A percentile compares a stretch with the other conserved stretches of the same genome.
phyloP scores from a whole-genome alignment of 106 monocot species.

The Dendrobium nobile region DNA sequence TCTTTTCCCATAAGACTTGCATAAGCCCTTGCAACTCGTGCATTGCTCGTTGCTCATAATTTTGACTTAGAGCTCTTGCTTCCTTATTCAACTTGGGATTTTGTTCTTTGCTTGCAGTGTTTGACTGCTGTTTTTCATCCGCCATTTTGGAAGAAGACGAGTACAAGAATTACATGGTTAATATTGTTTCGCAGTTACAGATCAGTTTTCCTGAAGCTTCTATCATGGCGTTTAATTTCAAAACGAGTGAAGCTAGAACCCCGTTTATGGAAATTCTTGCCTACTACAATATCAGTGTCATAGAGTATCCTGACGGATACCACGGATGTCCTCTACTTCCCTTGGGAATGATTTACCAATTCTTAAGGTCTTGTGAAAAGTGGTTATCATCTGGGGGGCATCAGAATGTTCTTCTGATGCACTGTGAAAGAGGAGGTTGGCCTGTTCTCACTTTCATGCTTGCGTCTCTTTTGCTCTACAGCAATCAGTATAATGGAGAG shows the following conservation, averaged over 20 bases:
- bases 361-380: slow-evolving; percentile 68
- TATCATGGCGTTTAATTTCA: slow-evolving; percentile 72
- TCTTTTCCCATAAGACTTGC: background rate
- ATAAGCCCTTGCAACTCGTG: background rate
- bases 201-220: slow-evolving; percentile 63
- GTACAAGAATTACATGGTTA: slow-evolving; percentile 55
- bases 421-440: slow-evolving; percentile 95
- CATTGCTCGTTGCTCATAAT: too few species aligned
- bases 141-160: slow-evolving; percentile 57
- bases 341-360: slow-evolving; percentile 62
- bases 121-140: slow-evolving; percentile 91
- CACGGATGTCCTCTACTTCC: slow-evolving; percentile 82
- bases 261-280: slow-evolving; percentile 46
- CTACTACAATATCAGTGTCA: slow-evolving; percentile 45
- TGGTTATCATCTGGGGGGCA: slow-evolving; percentile 66
- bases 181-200: slow-evolving; percentile 62
- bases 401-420: slow-evolving; percentile 83
- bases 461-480: slow-evolving; percentile 74
- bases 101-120: slow-evolving; percentile 35
- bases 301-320: slow-evolving; percentile 65
- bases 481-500: slow-evolving; percentile 75
- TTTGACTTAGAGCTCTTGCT: too few species aligned
- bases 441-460: slow-evolving; percentile 94
- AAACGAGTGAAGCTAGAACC: slow-evolving; percentile 38
- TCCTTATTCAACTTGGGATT: background rate